Evolutionary conservation across 1,284 basidiomycete genomes (phyloP).

Genomic region (Austropuccinia psidii): DNA sequence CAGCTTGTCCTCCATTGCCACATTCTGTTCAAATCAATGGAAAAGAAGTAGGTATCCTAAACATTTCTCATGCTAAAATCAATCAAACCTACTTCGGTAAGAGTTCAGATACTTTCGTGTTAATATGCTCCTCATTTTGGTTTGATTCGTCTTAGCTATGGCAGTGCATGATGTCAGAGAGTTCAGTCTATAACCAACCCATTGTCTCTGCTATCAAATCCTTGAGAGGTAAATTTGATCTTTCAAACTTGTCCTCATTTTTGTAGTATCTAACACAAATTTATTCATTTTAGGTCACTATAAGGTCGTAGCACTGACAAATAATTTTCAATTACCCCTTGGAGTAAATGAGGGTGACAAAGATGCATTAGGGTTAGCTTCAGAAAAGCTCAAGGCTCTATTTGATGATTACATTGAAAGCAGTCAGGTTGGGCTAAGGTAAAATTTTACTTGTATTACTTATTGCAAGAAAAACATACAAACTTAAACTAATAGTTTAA

Average conservation of each 20-base stretch:
- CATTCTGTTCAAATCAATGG: slow-evolving; percentile 41
- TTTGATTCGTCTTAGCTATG: slow-evolving; percentile 45
- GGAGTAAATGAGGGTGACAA: slow-evolving; percentile 39
- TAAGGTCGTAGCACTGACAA: slow-evolving; percentile 47
- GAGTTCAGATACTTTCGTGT: not conserved
- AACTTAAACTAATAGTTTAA: not conserved
- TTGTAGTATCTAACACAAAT: not conserved
- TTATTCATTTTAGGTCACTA: slow-evolving; percentile 38
- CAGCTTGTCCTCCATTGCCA: slow-evolving; percentile 38
- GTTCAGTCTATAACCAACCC: not conserved
- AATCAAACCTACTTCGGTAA: not conserved
- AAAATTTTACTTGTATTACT: not conserved
- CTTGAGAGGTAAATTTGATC: slow-evolving; percentile 40
- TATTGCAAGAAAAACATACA: not conserved
- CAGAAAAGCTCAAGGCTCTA: slow-evolving; percentile 41
- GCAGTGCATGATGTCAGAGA: slow-evolving; percentile 45
- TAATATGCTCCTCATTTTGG: not conserved
- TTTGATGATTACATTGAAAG: slow-evolving; percentile 48
- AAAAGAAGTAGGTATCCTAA: slow-evolving; percentile 40
- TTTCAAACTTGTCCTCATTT: not conserved
- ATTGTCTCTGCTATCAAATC: slow-evolving; percentile 30
- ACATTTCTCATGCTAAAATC: not conserved
- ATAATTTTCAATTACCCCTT: slow-evolving; percentile 46
- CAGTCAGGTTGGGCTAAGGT: slow-evolving; percentile 46
- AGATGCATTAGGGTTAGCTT: slow-evolving; percentile 40